Conservation (phyloP, 2,329 filamentous ascomycete species). For the Diplodia intermedia region DNA sequence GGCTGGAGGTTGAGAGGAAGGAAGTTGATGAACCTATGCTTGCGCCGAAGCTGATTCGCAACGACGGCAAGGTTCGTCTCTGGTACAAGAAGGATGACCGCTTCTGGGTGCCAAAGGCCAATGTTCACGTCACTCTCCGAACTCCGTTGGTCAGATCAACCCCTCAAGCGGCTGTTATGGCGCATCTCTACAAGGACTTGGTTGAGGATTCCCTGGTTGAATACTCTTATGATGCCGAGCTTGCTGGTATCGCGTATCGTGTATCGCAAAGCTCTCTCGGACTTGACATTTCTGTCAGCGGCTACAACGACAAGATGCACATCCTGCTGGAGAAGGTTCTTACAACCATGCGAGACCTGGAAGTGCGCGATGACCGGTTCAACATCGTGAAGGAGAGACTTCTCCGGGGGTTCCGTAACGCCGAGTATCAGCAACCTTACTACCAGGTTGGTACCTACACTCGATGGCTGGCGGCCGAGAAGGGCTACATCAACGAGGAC, state of each 20-base stretch:
- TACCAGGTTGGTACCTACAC: constrained; percentile 85
- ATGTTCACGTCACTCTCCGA: constrained; percentile 78
- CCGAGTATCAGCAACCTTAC: constrained; percentile 86
- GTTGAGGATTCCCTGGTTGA: constrained; percentile 89
- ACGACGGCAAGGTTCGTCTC: constrained; percentile 78
- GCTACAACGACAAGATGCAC: constrained; percentile 95
- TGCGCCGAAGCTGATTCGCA: constrained; percentile 80
- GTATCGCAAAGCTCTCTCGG: constrained; percentile 76
- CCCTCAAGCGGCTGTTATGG: constrained; percentile 78
- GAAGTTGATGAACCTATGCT: constrained; percentile 78
- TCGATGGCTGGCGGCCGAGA: constrained; percentile 78
- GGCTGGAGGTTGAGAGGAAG: constrained; percentile 93
- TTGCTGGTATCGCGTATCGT: constrained; percentile 85
- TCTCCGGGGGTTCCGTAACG: constrained; percentile 79
- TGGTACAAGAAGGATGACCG: constrained; percentile 99
- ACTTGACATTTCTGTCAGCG: constrained; percentile 78
- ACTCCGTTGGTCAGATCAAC: constrained; percentile 81
- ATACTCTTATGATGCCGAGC: constrained; percentile 94
- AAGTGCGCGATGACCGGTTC: constrained; percentile 86
- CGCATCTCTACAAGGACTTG: constrained; percentile 80
- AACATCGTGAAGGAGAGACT: constrained; percentile 88
- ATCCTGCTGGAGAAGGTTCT: constrained; percentile 91
- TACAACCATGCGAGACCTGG: constrained; percentile 80
- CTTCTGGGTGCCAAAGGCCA: constrained; percentile 97
- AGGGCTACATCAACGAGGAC: constrained; percentile 80